A percentile compares a stretch with the other conserved stretches of the same genome.
phyloP scores from a whole-genome alignment of 208 protist genomes.

The Acanthamoeba sp. region DNA sequence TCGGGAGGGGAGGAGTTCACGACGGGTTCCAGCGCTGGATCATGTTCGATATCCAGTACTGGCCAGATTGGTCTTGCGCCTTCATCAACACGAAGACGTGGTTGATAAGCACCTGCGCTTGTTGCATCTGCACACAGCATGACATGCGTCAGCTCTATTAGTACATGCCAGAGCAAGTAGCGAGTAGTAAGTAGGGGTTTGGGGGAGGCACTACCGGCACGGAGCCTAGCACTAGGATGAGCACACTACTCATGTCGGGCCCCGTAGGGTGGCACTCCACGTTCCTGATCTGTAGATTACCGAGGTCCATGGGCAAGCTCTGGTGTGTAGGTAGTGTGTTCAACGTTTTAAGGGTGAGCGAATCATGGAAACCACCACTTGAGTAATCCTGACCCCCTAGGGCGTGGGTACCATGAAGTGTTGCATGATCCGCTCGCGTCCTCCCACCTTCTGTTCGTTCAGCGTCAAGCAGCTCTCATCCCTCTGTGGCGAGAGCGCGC shows the following conservation, averaged over 20 bases:
- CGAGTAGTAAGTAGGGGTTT: no score
- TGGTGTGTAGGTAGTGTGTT: background rate
- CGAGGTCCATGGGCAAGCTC: conserved; percentile 22
- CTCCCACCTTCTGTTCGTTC: conserved; percentile 36
- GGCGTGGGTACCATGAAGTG: background rate
- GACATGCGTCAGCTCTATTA: no score
- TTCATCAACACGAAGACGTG: conserved; percentile 56
- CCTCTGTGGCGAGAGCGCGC: background rate
- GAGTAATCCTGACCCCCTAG: no score
- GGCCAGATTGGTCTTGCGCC: background rate
- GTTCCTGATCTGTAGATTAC: background rate
- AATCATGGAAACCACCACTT: no score
- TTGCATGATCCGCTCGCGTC: conserved; percentile 37
- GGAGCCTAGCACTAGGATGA: background rate
- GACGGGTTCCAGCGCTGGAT: conserved; percentile 43
- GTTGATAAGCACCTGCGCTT: background rate
- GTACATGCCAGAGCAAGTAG: no score
- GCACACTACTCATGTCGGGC: conserved; percentile 34
- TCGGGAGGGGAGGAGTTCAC: background rate
- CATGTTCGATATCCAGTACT: conserved; percentile 54
- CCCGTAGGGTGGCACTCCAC: conserved; percentile 17
- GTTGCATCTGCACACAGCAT: background rate
- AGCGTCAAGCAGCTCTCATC: conserved; percentile 41
- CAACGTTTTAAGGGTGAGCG: no score
- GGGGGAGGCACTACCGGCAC: no score